Conservation (phyloP, 169 alveolate species). For the Cryptosporidium ryanae region DNA sequence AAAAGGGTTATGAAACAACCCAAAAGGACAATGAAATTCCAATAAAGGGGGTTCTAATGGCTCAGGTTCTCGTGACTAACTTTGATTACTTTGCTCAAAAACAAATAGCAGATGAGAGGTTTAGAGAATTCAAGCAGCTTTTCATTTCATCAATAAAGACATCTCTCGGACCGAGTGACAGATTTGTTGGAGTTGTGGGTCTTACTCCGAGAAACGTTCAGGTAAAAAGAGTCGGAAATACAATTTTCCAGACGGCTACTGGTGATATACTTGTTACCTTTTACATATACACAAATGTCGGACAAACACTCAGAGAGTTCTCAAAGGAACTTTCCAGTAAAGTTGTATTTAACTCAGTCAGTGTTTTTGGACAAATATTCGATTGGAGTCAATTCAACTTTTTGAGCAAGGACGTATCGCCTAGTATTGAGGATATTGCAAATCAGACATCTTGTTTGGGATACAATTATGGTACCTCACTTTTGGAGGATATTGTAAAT, state of each 20-base stretch:
- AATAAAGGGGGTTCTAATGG: slow-evolving; percentile 41
- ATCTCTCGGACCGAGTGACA: slow-evolving; percentile 21
- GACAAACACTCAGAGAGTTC: slow-evolving; percentile 29
- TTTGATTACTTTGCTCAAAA: slow-evolving; percentile 46
- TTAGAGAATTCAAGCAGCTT: slow-evolving; percentile 21
- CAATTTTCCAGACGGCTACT: slow-evolving; percentile 38
- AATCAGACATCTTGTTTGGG: slow-evolving; percentile 56
- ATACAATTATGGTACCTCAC: neutral
- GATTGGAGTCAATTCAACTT: slow-evolving; percentile 56
- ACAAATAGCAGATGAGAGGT: slow-evolving; percentile 62
- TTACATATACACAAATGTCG: slow-evolving; percentile 17
- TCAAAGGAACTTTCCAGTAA: slow-evolving; percentile 22
- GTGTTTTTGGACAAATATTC: slow-evolving; percentile 58
- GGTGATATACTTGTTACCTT: slow-evolving; percentile 56
- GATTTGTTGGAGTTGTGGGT: slow-evolving; percentile 20
- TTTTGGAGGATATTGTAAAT: slow-evolving; percentile 10
- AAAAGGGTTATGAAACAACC: slow-evolving; percentile 19
- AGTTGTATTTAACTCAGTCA: slow-evolving; percentile 38
- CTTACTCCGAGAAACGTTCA: slow-evolving; percentile 52
- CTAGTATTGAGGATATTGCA: slow-evolving; percentile 8
- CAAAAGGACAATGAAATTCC: slow-evolving; percentile 31
- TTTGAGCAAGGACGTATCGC: slow-evolving; percentile 20
- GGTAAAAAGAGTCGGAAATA: slow-evolving; percentile 33
- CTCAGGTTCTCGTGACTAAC: slow-evolving; percentile 31
- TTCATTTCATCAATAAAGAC: slow-evolving; percentile 39